Evolutionary conservation across 2,329 filamentous ascomycete genomes (phyloP), one percentile per base, ranked within the genome.

Genomic region (Calonectria montana): DNA sequence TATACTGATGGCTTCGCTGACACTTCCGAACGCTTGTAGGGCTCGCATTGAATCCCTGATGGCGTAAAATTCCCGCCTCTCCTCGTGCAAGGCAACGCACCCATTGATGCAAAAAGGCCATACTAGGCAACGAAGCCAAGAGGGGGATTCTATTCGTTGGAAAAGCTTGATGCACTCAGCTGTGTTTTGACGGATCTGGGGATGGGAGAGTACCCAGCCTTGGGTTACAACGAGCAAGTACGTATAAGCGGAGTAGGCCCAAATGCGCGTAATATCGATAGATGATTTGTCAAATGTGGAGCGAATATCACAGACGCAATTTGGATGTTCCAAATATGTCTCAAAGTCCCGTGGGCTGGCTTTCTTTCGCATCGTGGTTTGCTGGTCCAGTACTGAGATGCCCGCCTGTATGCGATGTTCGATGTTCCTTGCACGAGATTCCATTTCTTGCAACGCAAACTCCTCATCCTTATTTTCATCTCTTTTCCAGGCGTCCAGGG

Each of bases 31-130:
- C 9, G 16, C 23, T 3, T 64, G 39, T 12, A 69, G 13, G 18
- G 27, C 21, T 15, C 47, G 25, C 21, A 64, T 37, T 1, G 59
- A 31, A 3, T 18, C 53, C 12, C 29, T 59, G 7, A 69, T 65
- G 4, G 13, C 27, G 3, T 29, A 41, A 12, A 69, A 18, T 10
- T 21, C 23, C 4, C 27, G 8, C 16, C 59, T 57, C 31, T 68
- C 57, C 16, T 68, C 48, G 25, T 31, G 5, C 15, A 64, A 15
- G 7, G 59, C 59, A n/a, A 68, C 31, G 48, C 65, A 71, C 25
- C 65, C 69, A 2, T 39, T 65, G 8, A 71, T 43, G 5, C 59
- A 71, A 18, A 71, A 68, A 1, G 69, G 59, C 69, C 69, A 71
- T 4, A 61, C 59, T 8, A 71, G 31, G 13, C 57, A 65, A 1